Percentiles rank a stretch among this genome's conserved stretches.
These are phyloP conservation scores for Schwanniomyces sp. DNA, from an alignment of 805 yeast species.

Conservation along the genomic window DNA sequence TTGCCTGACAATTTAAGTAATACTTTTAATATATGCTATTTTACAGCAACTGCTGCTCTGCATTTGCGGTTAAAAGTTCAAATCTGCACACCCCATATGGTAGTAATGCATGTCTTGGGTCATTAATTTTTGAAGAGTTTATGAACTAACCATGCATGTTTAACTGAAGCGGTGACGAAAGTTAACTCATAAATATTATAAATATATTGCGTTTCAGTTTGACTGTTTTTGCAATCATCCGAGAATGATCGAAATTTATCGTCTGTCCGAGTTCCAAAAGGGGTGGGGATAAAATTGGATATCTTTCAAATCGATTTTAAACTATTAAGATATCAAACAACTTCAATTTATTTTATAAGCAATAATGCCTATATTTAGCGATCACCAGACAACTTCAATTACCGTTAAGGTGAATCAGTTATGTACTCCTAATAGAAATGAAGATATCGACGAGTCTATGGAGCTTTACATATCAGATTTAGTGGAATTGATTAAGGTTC, in stretches of 20 bases:
- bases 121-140: no score
- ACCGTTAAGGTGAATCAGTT: slow-evolving; percentile 62
- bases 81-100: no score
- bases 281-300: background rate
- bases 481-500: slow-evolving; percentile 48
- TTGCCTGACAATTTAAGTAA: no score
- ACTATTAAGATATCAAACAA: no score
- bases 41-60: no score
- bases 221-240: background rate
- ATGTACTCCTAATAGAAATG: slow-evolving; percentile 40
- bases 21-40: no score
- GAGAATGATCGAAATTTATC: background rate
- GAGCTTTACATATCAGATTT: slow-evolving; percentile 57
- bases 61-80: no score
- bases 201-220: no score
- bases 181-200: no score
- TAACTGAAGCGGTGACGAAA: no score
- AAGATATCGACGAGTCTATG: slow-evolving; percentile 31
- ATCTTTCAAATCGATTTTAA: background rate
- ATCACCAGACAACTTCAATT: slow-evolving; percentile 68
- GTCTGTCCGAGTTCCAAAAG: background rate
- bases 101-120: no score
- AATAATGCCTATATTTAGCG: slow-evolving; percentile 33
- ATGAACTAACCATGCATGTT: no score
- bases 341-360: background rate